Evolutionary conservation across 805 yeast genomes (phyloP), one percentile per base, ranked within the genome.

Genomic region (Kurtzmaniella cleridarum): DNA sequence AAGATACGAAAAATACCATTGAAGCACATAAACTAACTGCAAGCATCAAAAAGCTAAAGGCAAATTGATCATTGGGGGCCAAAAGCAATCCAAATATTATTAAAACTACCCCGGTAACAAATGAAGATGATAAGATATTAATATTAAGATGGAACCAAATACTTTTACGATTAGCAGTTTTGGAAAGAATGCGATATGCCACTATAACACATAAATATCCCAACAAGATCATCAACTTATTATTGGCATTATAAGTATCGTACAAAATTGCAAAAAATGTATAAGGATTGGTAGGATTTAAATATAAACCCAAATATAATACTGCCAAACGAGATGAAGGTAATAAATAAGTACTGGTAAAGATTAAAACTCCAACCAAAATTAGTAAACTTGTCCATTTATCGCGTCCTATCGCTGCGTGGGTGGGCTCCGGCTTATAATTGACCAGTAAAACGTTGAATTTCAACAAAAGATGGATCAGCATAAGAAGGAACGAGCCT

Each of bases 241-340:
- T 35, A 27, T 37, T 43, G 8, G 44, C 42, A n/a, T 28, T 34
- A 35, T 46, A 55, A 8, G 55, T 15, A 35, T 64, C 69, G 20
- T 48, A 47, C 3, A 59, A 23, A 27, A 62, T 49, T 20, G 57
- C 53, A 17, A 55, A 16, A n/a, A 55, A 48, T 6, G 68, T 57
- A 42, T 55, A 59, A n/a, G 55, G 38, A 36, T 63, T 64, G 53
- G 53, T 52, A 8, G 42, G 48, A 39, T 55, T 54, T 39, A 61
- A 41, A 40, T 55, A 63, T 14, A 63, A 44, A 11, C 68, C 64
- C 30, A 64, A 45, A 20, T 40, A 48, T 17, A 61, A 34, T 26
- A 59, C 56, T 2, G 63, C 43, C 1, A 55, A 44, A 10, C 66
- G 45, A 14, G 51, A 47, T 3, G 54, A 39, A 10, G 64, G 51